Evolutionary conservation across 495 filamentous ascomycete species (phyloP).

Genomic region (Terfezia claveryi): DNA sequence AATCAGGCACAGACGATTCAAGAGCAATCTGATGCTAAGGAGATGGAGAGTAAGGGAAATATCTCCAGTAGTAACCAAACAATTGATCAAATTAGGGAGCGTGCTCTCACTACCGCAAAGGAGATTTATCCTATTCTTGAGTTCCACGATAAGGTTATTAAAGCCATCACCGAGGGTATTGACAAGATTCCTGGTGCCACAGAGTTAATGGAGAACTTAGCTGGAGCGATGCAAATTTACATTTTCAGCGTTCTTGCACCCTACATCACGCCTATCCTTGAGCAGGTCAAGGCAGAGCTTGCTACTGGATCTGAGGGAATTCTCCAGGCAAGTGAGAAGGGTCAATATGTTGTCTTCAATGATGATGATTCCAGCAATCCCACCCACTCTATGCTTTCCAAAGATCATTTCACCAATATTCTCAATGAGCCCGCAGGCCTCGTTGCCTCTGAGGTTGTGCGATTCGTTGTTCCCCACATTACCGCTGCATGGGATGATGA

Average conservation of each 20-base stretch:
- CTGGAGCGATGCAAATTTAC: slow-evolving; percentile 58
- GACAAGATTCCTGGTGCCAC: slow-evolving; percentile 60
- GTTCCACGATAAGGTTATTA: slow-evolving; percentile 72
- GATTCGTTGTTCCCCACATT: slow-evolving; percentile 64
- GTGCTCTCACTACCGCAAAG: slow-evolving; percentile 38
- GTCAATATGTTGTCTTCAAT: slow-evolving; percentile 64
- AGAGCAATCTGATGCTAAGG: slow-evolving; percentile 46
- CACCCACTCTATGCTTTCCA: slow-evolving; percentile 79
- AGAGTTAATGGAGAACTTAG: slow-evolving; percentile 54
- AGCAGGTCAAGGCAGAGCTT: slow-evolving; percentile 64
- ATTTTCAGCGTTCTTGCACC: slow-evolving; percentile 68
- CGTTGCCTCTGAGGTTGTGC: slow-evolving; percentile 49
- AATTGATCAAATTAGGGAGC: slow-evolving; percentile 25
- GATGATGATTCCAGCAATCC: slow-evolving; percentile 52
- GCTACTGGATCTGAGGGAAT: slow-evolving; percentile 61
- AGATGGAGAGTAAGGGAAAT: slow-evolving; percentile 32
- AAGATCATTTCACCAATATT: slow-evolving; percentile 73
- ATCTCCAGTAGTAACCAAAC: not conserved
- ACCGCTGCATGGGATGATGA: slow-evolving; percentile 69
- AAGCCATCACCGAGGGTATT: slow-evolving; percentile 50
- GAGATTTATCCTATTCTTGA: slow-evolving; percentile 69
- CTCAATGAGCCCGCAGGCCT: slow-evolving; percentile 71
- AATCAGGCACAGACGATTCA: slow-evolving; percentile 43
- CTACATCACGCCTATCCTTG: slow-evolving; percentile 61
- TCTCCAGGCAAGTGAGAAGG: slow-evolving; percentile 52